A percentile compares a stretch with the other conserved stretches of the same genome.
These are phyloP conservation scores for Phanerodontia chrysosporium DNA, from an alignment of 768 basidiomycete genomes.

Conservation along the genomic window DNA sequence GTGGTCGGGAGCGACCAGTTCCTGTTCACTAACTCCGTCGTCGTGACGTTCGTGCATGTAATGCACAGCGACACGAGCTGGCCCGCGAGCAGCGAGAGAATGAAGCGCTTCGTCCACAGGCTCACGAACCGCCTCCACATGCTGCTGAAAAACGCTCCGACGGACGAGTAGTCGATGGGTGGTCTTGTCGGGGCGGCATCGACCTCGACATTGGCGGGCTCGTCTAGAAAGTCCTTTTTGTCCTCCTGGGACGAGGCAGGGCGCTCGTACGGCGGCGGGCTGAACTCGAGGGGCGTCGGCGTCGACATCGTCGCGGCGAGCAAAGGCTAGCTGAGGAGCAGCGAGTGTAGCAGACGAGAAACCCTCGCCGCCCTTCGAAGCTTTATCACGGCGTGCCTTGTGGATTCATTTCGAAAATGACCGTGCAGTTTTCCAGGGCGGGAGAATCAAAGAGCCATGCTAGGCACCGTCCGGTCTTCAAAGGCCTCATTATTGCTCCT, in stretches of 20 bases:
- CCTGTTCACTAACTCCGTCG: slow-evolving; percentile 66
- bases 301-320: background rate
- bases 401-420: background rate
- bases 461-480: background rate
- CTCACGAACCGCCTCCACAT: slow-evolving; percentile 61
- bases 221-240: slow-evolving; percentile 13
- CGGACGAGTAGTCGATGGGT: slow-evolving; percentile 64
- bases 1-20: slow-evolving; percentile 77
- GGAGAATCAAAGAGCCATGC: background rate
- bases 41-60: slow-evolving; percentile 84
- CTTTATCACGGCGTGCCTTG: background rate
- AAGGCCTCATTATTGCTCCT: background rate
- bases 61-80: slow-evolving; percentile 86
- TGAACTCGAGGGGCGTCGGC: background rate
- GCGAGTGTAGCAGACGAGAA: background rate
- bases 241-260: background rate
- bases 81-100: slow-evolving; percentile 66
- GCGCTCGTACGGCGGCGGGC: background rate
- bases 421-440: background rate
- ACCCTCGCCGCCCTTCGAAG: background rate
- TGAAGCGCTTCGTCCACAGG: slow-evolving; percentile 74
- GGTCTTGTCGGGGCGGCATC: slow-evolving; percentile 36
- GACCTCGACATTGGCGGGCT: background rate
- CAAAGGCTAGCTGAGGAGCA: background rate
- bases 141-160: slow-evolving; percentile 47